phyloP scores from a whole-genome alignment of 106 monocot genomes.

The Phalaenopsis aphrodite region DNA sequence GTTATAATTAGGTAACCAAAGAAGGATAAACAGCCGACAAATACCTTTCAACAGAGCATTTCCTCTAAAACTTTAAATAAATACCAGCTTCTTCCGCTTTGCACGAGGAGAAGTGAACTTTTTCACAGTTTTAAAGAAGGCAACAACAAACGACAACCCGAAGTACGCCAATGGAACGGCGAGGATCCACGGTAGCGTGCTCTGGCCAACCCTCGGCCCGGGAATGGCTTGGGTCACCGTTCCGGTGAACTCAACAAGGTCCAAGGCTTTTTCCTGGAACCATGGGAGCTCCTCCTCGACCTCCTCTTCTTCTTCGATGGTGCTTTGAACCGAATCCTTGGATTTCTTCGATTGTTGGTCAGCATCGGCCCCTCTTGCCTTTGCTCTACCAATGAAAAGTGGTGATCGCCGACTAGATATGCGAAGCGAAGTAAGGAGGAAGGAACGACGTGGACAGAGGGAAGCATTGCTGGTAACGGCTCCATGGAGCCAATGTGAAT shows the following conservation, averaged over 20 bases:
- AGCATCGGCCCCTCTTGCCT: slow-evolving; percentile 1
- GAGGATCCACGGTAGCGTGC: slow-evolving; percentile 78
- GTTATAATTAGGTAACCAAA: background rate
- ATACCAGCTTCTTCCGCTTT: slow-evolving; percentile 68
- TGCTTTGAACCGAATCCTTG: slow-evolving; percentile 14
- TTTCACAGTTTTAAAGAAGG: slow-evolving; percentile 70
- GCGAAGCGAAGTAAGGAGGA: background rate
- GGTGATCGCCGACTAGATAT: background rate
- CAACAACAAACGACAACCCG: slow-evolving; percentile 62
- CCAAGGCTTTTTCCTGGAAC: slow-evolving; percentile 93
- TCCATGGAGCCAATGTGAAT: background rate
- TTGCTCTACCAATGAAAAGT: slow-evolving; percentile 16
- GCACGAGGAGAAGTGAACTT: slow-evolving; percentile 79
- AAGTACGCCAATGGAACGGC: slow-evolving; percentile 75
- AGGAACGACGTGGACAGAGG: background rate
- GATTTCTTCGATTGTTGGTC: slow-evolving; percentile 21
- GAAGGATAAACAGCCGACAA: background rate
- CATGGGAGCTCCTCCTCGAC: slow-evolving; percentile 96
- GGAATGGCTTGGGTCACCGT: slow-evolving; percentile 89
- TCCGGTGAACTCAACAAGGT: slow-evolving; percentile 97
- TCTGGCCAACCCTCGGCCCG: slow-evolving; percentile 73
- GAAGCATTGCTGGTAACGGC: background rate
- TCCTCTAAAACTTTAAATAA: background rate
- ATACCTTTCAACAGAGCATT: background rate
- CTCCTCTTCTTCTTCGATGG: slow-evolving; percentile 44